A percentile compares a stretch with the other conserved stretches of the same genome.
These are phyloP conservation scores for Beauveria sp. DNA, from an alignment of 2,329 filamentous ascomycete genomes.

Conservation along the genomic window DNA sequence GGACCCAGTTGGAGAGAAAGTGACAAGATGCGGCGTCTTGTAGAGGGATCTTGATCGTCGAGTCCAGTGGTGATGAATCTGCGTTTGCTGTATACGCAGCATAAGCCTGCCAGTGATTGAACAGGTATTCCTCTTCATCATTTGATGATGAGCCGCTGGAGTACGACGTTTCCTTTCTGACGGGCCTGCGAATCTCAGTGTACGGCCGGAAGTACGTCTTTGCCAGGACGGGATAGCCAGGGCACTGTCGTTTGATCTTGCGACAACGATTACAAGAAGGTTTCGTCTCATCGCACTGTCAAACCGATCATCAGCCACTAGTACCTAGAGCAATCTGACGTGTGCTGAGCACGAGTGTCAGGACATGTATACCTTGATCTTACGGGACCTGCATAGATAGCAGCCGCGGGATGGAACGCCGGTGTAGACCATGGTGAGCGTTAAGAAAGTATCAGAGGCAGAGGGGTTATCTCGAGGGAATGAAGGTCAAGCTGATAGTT, in stretches of 20 bases:
- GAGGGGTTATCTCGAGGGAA: not conserved
- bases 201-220: not conserved
- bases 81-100: not conserved
- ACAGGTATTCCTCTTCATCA: not conserved
- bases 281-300: constrained; percentile 2
- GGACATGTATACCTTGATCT: not conserved
- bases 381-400: constrained; percentile 3
- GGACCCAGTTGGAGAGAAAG: constrained; percentile 4
- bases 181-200: not conserved
- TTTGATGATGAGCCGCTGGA: not conserved
- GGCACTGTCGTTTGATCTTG: constrained; percentile 1
- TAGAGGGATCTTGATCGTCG: not conserved
- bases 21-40: not conserved
- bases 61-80: not conserved
- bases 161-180: not conserved
- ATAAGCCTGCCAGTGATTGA: not conserved
- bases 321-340: not conserved
- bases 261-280: not conserved
- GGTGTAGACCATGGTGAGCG: not conserved
- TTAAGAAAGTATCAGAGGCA: not conserved
- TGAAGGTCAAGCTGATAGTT: not conserved
- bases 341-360: not conserved
- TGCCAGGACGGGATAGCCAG: not conserved
- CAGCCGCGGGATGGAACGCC: constrained; percentile 1
- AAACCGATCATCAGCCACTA: not conserved